Evolutionary conservation across 306 rosid species (phyloP), one percentile per base, ranked within the genome.

Genomic region (Leucaena leucocephala): DNA sequence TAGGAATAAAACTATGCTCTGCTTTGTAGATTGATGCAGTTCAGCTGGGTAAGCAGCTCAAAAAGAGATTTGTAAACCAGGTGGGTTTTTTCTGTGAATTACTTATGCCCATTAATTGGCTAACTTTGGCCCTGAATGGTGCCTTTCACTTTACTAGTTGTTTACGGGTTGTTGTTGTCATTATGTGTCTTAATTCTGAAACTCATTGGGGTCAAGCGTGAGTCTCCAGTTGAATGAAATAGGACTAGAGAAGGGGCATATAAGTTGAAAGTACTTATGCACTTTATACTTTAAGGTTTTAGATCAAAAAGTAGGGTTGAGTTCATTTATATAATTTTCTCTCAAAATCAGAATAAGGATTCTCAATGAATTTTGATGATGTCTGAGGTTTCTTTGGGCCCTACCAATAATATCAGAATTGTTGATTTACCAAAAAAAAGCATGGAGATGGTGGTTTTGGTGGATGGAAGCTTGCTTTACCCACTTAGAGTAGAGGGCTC

Each of bases 21-120:
- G 15, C 66, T 64, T 77, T 89, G 85, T 84, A 96, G 99, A 81
- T 96, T 83, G 99, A 96, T 85, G 99, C 99, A 75, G 86, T 87
- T 87, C 72, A 79, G 58, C 83, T 96, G 76, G 84, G 91, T 58
- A 87, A 79, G 68, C 98, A 91, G 78, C 88, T 96, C 22, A 85
- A 84, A 76, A 89, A 89, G 81, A 90, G 87, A 80, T 91, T 93
- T 81, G 27, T 69, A 8, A 82, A 86, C 74, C 99, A 95, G 98
- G 99, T 95, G 71, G 38, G 68, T 70, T 67, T 64, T 81, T 73
- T 72, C 43, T 14, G 78, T 7, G 5, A 44, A 68, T 33, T 54
- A 40, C 35, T 55, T 74, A 19, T 71, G 65, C 66, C 54, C 17
- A 22, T 72, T 54, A 22, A 33, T 72, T 76, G 76, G 59, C 62